Percentiles rank a stretch among this genome's conserved stretches.
Conservation (phyloP, 1,139 yeast genomes). For the Hansenula lynferdii region DNA sequence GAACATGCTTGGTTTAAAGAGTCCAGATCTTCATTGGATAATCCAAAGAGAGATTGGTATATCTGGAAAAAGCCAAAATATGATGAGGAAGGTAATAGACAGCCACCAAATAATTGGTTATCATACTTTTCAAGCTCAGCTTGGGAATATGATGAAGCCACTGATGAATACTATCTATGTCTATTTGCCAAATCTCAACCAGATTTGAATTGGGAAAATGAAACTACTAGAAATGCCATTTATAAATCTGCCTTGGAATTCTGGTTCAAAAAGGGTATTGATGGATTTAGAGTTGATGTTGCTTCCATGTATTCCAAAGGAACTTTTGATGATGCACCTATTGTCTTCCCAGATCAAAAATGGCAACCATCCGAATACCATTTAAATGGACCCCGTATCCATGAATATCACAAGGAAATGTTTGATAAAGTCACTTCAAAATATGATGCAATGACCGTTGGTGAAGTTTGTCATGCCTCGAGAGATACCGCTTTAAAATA, state of each 20-base stretch:
- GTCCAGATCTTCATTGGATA: conserved; percentile 43
- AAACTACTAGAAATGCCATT: conserved; percentile 45
- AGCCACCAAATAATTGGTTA: conserved; percentile 54
- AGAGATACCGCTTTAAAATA: conserved; percentile 40
- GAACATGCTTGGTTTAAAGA: conserved; percentile 57
- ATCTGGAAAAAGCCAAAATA: conserved; percentile 48
- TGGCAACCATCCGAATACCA: conserved; percentile 36
- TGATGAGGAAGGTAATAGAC: conserved; percentile 42
- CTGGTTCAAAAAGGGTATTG: conserved; percentile 54
- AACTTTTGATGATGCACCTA: conserved; percentile 44
- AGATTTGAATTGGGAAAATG: conserved; percentile 57
- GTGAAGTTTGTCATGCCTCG: conserved; percentile 44
- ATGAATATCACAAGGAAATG: conserved; percentile 55
- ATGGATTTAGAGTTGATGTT: conserved; percentile 55
- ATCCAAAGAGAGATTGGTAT: conserved; percentile 60
- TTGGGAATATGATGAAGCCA: conserved; percentile 49
- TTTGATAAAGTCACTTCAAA: conserved; percentile 37
- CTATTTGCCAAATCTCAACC: conserved; percentile 51
- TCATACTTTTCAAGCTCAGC: conserved; percentile 50
- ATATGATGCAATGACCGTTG: conserved; percentile 53
- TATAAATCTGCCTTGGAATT: conserved; percentile 43
- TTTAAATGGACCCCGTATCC: conserved; percentile 53
- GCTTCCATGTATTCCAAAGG: conserved; percentile 47
- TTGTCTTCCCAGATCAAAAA: conserved; percentile 34
- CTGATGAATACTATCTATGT: conserved; percentile 49